phyloP scores from a whole-genome alignment of 2,329 filamentous ascomycete species.

The Hypoxylon sp. region DNA sequence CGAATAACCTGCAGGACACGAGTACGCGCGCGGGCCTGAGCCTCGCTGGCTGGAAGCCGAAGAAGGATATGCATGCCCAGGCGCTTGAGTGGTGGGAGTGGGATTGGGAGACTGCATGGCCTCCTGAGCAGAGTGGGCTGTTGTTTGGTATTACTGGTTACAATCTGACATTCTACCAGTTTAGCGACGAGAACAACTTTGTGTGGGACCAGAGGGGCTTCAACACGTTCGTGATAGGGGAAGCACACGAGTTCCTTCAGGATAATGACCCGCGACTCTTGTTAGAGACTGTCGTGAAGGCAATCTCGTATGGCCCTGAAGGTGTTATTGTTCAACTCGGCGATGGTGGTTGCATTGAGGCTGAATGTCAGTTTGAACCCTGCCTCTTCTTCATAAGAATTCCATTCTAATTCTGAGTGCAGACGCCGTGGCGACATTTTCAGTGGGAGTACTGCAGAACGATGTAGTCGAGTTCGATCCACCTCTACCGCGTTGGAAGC shows the following conservation, averaged over 20 bases:
- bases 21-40: conserved; percentile 72
- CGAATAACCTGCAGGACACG: conserved; percentile 72
- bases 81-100: conserved; percentile 72
- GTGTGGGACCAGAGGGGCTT: conserved; percentile 75
- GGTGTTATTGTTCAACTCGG: conserved; percentile 68
- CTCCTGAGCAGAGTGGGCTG: conserved; percentile 70
- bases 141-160: conserved; percentile 69
- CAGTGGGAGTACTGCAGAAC: conserved; percentile 76
- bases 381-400: background rate
- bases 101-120: conserved; percentile 70
- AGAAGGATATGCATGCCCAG: conserved; percentile 67
- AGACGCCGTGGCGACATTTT: conserved; percentile 76
- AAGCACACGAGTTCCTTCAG: conserved; percentile 71
- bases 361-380: conserved; percentile 46
- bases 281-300: conserved; percentile 70
- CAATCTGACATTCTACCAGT: conserved; percentile 75
- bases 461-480: conserved; percentile 72
- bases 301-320: conserved; percentile 66
- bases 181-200: conserved; percentile 73
- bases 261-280: conserved; percentile 69
- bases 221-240: conserved; percentile 69
- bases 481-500: conserved; percentile 74
- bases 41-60: conserved; percentile 74
- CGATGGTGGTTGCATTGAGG: conserved; percentile 61
- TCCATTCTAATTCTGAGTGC: conserved; percentile 39